phyloP scores from a whole-genome alignment of 2,329 filamentous ascomycete species.

The Penicillium sclerotigenum region DNA sequence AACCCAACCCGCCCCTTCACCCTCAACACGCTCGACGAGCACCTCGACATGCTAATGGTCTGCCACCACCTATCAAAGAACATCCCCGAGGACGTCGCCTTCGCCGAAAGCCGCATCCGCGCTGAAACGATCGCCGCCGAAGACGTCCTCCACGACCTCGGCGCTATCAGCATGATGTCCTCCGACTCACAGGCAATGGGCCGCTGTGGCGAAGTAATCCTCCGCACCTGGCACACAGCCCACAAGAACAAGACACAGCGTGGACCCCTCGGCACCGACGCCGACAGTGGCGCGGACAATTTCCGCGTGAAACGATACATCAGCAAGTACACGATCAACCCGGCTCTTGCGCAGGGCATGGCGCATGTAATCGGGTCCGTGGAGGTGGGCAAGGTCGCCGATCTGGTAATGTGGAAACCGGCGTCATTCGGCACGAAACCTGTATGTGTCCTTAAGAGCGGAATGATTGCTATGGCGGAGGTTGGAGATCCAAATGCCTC shows the following conservation, averaged over 20 bases:
- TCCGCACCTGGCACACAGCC: slow-evolving; percentile 93
- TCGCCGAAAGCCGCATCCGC: slow-evolving; percentile 89
- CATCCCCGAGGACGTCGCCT: slow-evolving; percentile 93
- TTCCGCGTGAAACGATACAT: slow-evolving; percentile 89
- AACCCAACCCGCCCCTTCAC: slow-evolving; percentile 92
- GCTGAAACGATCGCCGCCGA: slow-evolving; percentile 96
- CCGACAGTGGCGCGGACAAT: slow-evolving; percentile 78
- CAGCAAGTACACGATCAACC: slow-evolving; percentile 95
- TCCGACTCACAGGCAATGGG: slow-evolving; percentile 97
- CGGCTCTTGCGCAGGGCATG: slow-evolving; percentile 88
- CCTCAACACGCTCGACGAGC: slow-evolving; percentile 88
- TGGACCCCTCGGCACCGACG: slow-evolving; percentile 71
- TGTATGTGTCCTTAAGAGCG: slow-evolving; percentile 75
- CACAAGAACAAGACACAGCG: slow-evolving; percentile 94
- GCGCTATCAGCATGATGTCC: slow-evolving; percentile 96
- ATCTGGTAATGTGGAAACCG: slow-evolving; percentile 83
- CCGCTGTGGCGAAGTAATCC: slow-evolving; percentile 86
- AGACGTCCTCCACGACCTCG: slow-evolving; percentile 90
- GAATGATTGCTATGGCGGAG: slow-evolving; percentile 75
- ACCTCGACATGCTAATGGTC: slow-evolving; percentile 97
- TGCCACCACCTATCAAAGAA: slow-evolving; percentile 91
- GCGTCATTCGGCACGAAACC: slow-evolving; percentile 87
- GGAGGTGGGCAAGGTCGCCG: slow-evolving; percentile 85
- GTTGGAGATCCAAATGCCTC: slow-evolving; percentile 85
- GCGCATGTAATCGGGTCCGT: slow-evolving; percentile 79